These are phyloP conservation scores for Cryptococcus wingfieldii DNA, from an alignment of 1,284 basidiomycete genomes.

Conservation along the genomic window DNA sequence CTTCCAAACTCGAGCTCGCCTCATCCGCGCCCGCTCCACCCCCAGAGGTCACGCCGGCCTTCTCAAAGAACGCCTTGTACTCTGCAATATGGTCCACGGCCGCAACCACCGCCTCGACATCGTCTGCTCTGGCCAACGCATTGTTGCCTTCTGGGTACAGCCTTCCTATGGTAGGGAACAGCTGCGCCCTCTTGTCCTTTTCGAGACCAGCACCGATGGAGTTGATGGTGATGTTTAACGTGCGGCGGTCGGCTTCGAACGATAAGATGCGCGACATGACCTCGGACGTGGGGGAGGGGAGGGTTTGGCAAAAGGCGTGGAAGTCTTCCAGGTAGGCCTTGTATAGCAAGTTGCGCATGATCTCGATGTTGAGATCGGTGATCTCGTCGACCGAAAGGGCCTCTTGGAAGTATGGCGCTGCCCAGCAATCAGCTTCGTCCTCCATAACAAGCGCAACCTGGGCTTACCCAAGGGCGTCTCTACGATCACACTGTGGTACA, in stretches of 20 bases:
- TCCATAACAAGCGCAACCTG: neutral
- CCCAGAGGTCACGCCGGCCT: conserved; percentile 47
- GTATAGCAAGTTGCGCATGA: conserved; percentile 99
- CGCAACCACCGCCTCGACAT: conserved; percentile 85
- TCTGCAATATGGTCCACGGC: conserved; percentile 85
- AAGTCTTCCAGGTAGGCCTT: conserved; percentile 99
- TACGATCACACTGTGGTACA: conserved; percentile 94
- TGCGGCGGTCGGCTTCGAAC: conserved; percentile 95
- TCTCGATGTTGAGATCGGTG: conserved; percentile 99
- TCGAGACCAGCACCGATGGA: conserved; percentile 92
- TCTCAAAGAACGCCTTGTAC: conserved; percentile 85
- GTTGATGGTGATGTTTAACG: conserved; percentile 99
- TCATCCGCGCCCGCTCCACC: conserved; percentile 51
- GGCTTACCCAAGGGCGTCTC: conserved; percentile 88
- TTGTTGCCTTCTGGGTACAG: conserved; percentile 97
- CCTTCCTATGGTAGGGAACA: conserved; percentile 90
- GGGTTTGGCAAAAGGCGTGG: conserved; percentile 70
- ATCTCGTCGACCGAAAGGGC: conserved; percentile 93
- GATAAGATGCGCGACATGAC: conserved; percentile 85
- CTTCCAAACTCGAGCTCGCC: conserved; percentile 66
- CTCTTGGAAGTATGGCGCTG: conserved; percentile 95
- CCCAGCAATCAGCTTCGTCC: neutral
- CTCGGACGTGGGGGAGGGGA: conserved; percentile 80
- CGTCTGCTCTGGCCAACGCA: conserved; percentile 86
- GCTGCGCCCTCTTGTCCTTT: conserved; percentile 91